Evolutionary conservation across 371 early-diverging fungal species (phyloP).

Genomic region (Zychaea mexicana): DNA sequence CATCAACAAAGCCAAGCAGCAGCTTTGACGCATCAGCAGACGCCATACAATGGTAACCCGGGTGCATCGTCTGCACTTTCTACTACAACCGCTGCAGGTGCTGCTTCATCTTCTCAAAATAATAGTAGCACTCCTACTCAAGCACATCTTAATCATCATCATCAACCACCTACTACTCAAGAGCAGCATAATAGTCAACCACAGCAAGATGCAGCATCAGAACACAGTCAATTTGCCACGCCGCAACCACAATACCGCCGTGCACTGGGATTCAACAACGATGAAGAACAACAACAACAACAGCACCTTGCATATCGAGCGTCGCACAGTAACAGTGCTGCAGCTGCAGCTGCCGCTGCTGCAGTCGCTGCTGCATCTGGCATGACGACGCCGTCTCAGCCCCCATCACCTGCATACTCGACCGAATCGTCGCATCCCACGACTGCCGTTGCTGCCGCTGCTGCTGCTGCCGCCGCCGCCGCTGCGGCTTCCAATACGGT

Average conservation of each 20-base stretch:
- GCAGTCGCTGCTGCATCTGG: neutral
- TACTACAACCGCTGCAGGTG: conserved; percentile 5
- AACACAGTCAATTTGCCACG: conserved; percentile 4
- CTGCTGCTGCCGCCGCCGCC: no score
- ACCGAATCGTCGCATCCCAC: neutral
- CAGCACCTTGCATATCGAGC: neutral
- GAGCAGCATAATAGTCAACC: neutral
- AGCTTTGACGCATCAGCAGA: neutral
- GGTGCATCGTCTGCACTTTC: neutral
- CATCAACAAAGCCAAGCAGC: conserved; percentile 1
- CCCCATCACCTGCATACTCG: conserved; percentile 5
- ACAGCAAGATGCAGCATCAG: neutral
- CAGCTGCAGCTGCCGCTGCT: neutral
- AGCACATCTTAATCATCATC: neutral
- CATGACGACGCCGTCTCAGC: conserved; percentile 2
- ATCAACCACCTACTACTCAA: neutral
- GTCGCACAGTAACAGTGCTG: conserved; percentile 1
- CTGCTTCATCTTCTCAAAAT: conserved; percentile 1
- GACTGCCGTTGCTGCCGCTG: neutral
- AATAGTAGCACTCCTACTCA: neutral
- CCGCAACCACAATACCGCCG: conserved; percentile 10
- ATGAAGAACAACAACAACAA: no score
- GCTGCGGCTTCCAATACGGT: no score
- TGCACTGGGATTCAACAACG: neutral
- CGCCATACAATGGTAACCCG: neutral